Base-by-base conservation (phyloP, 73 alveolate genomes). In the Paramecium bursaria region DNA sequence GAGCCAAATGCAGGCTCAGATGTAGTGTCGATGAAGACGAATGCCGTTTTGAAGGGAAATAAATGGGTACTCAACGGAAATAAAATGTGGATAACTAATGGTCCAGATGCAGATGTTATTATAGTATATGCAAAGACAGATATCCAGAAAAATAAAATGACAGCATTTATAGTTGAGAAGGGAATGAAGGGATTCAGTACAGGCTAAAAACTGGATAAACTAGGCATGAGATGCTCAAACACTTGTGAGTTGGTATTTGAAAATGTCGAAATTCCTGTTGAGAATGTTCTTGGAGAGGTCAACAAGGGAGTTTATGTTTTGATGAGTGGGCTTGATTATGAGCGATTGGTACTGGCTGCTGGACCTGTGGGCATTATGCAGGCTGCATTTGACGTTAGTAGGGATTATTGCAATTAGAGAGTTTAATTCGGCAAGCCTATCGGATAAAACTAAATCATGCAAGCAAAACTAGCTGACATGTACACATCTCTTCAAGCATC, bases 281-380 rank as follows among this genome's bases (percentile, higher is more conserved):
- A 86, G 67, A 95, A 95, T 74, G 55, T 95, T 14, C 80, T 95
- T 1, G 97, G 96, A 0, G 87, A 57, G 26, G 77, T 61, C 27
- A 85, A 89, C 49, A 86, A 92, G 75, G 99, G 99, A 31, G 97
- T 92, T 48, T 93, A 93, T 60, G 94, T 95, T 4, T 88, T 95
- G 17, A 93, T 95, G 98, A 86, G 86, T 29, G 99, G 99, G 19
- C 91, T 95, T 15, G 97, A 95, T 49, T 93, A 75, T 42, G 99
- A 95, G 73, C 73, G 99, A 74, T 88, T 95, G 4, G 76, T 91
- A 21, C 92, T 95, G 17, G 88, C 99, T n/a, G 96, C 98, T 39
- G 99, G 99, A 2, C 97, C 99, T 27, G 95, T 95, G 0, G 99
- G 99, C 2, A 29, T 95, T 31, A 93, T 93, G 98, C 94, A 95